Evolutionary conservation across 495 filamentous ascomycete species (phyloP).

Genomic region (Pseudomonodictys pantanalensis): DNA sequence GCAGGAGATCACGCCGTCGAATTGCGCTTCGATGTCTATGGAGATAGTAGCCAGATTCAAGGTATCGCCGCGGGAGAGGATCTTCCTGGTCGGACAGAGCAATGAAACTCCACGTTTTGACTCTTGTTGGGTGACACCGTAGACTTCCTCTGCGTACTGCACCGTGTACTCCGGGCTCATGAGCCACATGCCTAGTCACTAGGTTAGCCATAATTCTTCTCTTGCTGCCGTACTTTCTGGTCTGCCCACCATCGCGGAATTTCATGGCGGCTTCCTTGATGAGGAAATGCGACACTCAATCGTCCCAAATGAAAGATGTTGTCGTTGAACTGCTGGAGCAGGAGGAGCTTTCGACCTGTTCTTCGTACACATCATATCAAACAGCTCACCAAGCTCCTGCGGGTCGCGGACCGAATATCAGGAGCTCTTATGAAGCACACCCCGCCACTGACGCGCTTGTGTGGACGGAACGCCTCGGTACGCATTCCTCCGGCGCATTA

Average conservation of each 20-base stretch:
- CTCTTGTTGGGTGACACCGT: slow-evolving; percentile 18
- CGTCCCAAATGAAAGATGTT: not conserved
- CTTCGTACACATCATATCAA: too few species aligned
- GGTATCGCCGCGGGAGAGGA: slow-evolving; percentile 35
- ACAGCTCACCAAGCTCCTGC: too few species aligned
- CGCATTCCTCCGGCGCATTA: too few species aligned
- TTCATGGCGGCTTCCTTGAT: slow-evolving; percentile 18
- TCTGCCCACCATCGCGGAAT: slow-evolving; percentile 34
- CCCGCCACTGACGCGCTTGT: too few species aligned
- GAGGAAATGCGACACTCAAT: not conserved
- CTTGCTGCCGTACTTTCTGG: not conserved
- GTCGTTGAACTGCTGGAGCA: too few species aligned
- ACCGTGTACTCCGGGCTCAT: slow-evolving; percentile 22
- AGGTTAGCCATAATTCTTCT: not conserved
- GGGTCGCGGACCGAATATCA: too few species aligned
- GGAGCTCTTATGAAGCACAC: too few species aligned
- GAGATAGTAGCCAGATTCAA: slow-evolving; percentile 35
- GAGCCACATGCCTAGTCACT: slow-evolving; percentile 35
- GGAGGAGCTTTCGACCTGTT: too few species aligned
- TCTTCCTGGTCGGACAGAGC: slow-evolving; percentile 28
- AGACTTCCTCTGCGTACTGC: slow-evolving; percentile 34
- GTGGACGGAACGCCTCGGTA: too few species aligned
- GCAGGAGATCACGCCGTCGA: slow-evolving; percentile 34
- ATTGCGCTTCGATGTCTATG: slow-evolving; percentile 30
- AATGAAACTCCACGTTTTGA: slow-evolving; percentile 23